phyloP scores from a whole-genome alignment of 106 monocot genomes.

The Xerophyta viscosa region DNA sequence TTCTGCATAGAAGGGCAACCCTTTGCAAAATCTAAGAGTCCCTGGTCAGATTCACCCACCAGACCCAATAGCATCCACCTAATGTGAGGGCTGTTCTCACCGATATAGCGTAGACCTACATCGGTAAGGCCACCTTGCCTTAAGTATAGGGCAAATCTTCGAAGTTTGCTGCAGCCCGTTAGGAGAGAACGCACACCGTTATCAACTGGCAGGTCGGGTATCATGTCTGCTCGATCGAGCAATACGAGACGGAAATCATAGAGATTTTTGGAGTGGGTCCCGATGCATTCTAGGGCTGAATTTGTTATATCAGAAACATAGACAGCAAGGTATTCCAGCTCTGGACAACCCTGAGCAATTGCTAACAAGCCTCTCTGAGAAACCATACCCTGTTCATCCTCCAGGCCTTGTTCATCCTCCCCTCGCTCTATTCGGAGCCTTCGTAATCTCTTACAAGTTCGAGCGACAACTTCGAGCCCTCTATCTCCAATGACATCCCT shows the following conservation, averaged over 20 bases:
- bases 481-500: conserved; percentile 87
- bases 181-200: conserved; percentile 72
- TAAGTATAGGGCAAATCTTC: conserved; percentile 79
- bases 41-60: conserved; percentile 60
- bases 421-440: conserved; percentile 84
- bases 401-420: conserved; percentile 73
- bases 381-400: conserved; percentile 85
- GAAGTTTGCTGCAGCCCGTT: conserved; percentile 64
- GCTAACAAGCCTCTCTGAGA: conserved; percentile 66
- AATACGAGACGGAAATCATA: conserved; percentile 73
- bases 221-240: conserved; percentile 53
- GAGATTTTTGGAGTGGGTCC: conserved; percentile 58
- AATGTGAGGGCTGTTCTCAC: conserved; percentile 46
- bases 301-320: conserved; percentile 87
- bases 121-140: conserved; percentile 74
- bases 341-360: conserved; percentile 63
- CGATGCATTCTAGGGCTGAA: conserved; percentile 55
- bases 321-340: conserved; percentile 74
- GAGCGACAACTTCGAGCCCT: conserved; percentile 63
- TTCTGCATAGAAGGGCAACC: conserved; percentile 71
- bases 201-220: conserved; percentile 76
- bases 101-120: conserved; percentile 62
- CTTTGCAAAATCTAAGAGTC: conserved; percentile 53
- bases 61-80: conserved; percentile 76
- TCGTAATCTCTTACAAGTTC: conserved; percentile 60